Evolutionary conservation across 148 eudicot species (phyloP).

Genomic region (Persicaria tinctoria): DNA sequence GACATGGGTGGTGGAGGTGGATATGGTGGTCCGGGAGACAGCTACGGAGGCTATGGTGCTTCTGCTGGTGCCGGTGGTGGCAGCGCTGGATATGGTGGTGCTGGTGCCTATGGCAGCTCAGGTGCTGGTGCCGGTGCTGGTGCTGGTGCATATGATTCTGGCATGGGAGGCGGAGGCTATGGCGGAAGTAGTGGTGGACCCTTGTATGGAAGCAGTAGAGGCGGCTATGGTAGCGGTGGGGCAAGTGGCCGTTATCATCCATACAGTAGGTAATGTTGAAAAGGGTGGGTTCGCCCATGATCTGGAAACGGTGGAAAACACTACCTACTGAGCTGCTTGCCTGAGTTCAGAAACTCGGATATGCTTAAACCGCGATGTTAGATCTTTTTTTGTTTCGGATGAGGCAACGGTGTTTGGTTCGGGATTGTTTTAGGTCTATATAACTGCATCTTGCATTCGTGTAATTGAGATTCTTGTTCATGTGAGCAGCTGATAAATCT

Average conservation of each 20-base stretch:
- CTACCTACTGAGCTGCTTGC: neutral
- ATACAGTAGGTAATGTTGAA: neutral
- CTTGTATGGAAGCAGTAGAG: constrained; percentile 10
- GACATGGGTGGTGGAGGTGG: constrained; percentile 32
- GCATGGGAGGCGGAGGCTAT: constrained; percentile 33
- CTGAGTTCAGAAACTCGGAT: neutral
- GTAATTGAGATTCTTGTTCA: constrained; percentile 11
- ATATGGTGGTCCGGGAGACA: constrained; percentile 26
- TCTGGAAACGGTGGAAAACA: neutral
- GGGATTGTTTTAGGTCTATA: neutral
- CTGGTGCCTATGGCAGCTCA: constrained; percentile 10
- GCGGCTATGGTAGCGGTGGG: constrained; percentile 3
- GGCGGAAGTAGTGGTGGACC: constrained; percentile 53
- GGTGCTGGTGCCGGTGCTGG: constrained; percentile 28
- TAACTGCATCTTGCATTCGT: constrained; percentile 10
- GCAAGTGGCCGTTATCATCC: constrained; percentile 9
- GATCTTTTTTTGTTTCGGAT: neutral
- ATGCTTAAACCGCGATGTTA: neutral
- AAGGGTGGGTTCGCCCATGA: neutral
- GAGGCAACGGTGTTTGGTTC: neutral
- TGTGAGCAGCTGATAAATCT: constrained; percentile 7
- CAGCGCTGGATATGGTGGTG: constrained; percentile 31
- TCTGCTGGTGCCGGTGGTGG: constrained; percentile 28
- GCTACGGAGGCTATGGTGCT: constrained; percentile 31
- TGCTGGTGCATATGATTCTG: constrained; percentile 16